Evolutionary conservation across 495 filamentous ascomycete genomes (phyloP).

Genomic region (Cenococcum geophilum): DNA sequence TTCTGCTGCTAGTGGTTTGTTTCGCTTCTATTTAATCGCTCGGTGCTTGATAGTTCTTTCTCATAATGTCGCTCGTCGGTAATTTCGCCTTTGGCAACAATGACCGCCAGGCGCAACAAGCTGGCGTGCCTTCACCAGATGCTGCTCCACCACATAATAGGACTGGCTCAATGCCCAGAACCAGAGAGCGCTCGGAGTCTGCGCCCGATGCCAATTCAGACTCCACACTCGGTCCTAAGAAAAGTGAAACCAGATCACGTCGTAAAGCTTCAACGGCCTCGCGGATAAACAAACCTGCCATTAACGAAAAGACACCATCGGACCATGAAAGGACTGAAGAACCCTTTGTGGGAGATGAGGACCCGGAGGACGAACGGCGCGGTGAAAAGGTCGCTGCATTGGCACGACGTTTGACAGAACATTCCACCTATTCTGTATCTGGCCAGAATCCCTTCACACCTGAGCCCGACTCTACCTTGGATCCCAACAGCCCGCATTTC

Average conservation of each 20-base stretch:
- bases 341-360: conserved; percentile 9
- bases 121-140: conserved; percentile 5
- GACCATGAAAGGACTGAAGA: conserved; percentile 12
- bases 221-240: not conserved
- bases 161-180: not conserved
- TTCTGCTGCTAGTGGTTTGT: not conserved
- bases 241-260: not conserved
- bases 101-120: conserved; percentile 20
- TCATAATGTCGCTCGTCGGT: conserved; percentile 29
- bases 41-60: not conserved
- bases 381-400: conserved; percentile 34
- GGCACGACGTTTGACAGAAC: conserved; percentile 32
- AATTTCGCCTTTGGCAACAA: conserved; percentile 30
- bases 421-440: conserved; percentile 26
- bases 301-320: conserved; percentile 5
- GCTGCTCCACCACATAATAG: not conserved
- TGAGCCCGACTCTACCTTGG: conserved; percentile 47
- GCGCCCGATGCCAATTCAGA: not conserved
- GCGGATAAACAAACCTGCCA: not conserved
- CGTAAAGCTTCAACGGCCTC: no score
- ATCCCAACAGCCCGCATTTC: conserved; percentile 53
- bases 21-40: not conserved
- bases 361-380: conserved; percentile 16
- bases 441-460: conserved; percentile 34
- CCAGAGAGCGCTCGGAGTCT: conserved; percentile 5